Evolutionary conservation across 2,329 filamentous ascomycete species (phyloP).

Genomic region (Parascedosporium putredinis): DNA sequence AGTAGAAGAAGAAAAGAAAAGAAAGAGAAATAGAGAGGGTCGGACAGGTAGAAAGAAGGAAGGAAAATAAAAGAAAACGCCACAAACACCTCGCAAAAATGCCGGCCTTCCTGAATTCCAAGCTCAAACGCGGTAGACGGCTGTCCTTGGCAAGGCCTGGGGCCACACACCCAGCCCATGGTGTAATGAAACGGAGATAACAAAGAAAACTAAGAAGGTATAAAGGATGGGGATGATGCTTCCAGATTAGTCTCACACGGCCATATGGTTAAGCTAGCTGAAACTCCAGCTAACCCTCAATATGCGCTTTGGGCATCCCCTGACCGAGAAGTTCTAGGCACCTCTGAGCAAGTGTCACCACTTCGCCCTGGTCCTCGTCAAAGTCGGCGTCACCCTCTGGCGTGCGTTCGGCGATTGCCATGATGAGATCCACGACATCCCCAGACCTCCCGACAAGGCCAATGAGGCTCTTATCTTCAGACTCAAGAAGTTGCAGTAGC

Average conservation of each 20-base stretch:
- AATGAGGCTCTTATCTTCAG: conserved; percentile 83
- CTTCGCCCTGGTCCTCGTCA: conserved; percentile 83
- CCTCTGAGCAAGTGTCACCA: conserved; percentile 79
- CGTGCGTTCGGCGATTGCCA: conserved; percentile 72
- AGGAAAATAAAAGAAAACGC: conserved; percentile 9
- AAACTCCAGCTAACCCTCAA: conserved; percentile 54
- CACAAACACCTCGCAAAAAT: conserved; percentile 8
- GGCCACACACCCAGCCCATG: not conserved
- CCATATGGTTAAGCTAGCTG: not conserved
- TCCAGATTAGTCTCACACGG: not conserved
- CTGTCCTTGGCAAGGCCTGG: not conserved
- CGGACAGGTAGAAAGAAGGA: no score
- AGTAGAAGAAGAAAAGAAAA: no score
- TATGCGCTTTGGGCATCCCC: conserved; percentile 64
- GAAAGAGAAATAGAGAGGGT: not conserved
- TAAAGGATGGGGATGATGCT: not conserved
- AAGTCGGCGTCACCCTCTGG: conserved; percentile 80
- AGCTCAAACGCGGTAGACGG: not conserved
- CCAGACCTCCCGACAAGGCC: conserved; percentile 80
- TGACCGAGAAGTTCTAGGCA: conserved; percentile 81
- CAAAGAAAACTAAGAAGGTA: conserved; percentile 1
- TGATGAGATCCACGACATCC: conserved; percentile 86
- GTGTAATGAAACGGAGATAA: not conserved
- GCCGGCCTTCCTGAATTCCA: not conserved
- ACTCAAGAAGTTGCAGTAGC: conserved; percentile 86